These are phyloP conservation scores for Cercospora sp. DNA, from an alignment of 2,329 filamentous ascomycete species.

Conservation along the genomic window DNA sequence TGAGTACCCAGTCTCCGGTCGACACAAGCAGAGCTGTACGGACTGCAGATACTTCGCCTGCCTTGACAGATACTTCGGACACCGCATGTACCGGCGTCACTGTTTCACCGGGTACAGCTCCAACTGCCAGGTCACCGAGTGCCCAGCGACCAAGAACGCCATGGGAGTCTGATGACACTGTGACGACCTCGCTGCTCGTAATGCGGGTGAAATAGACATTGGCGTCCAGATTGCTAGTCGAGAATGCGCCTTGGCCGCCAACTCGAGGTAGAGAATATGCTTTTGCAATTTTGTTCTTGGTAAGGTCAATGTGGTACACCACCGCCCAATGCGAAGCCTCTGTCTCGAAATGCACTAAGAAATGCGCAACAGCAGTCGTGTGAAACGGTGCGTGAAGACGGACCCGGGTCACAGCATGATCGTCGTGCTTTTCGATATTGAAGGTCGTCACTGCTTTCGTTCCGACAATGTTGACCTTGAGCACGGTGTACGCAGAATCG, in stretches of 20 bases:
- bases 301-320: slow-evolving; percentile 79
- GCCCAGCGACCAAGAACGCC: slow-evolving; percentile 75
- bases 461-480: slow-evolving; percentile 70
- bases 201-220: slow-evolving; percentile 89
- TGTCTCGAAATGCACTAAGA: slow-evolving; percentile 79
- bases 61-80: slow-evolving; percentile 79
- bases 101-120: slow-evolving; percentile 25
- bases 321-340: slow-evolving; percentile 73
- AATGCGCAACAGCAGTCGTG: slow-evolving; percentile 72
- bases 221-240: slow-evolving; percentile 72
- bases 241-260: slow-evolving; percentile 71
- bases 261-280: slow-evolving; percentile 77
- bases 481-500: slow-evolving; percentile 60
- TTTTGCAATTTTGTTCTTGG: slow-evolving; percentile 68
- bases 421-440: slow-evolving; percentile 43
- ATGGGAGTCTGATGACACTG: slow-evolving; percentile 76
- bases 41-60: slow-evolving; percentile 69
- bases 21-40: slow-evolving; percentile 69
- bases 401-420: slow-evolving; percentile 52
- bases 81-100: slow-evolving; percentile 63
- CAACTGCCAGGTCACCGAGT: slow-evolving; percentile 47
- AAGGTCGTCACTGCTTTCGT: slow-evolving; percentile 49
- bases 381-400: slow-evolving; percentile 72
- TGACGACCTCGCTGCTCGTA: slow-evolving; percentile 69
- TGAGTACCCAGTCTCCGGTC: slow-evolving; percentile 74